These are phyloP conservation scores for Phytophthora multivora DNA, from an alignment of 352 stramenopile genomes.

Conservation along the genomic window DNA sequence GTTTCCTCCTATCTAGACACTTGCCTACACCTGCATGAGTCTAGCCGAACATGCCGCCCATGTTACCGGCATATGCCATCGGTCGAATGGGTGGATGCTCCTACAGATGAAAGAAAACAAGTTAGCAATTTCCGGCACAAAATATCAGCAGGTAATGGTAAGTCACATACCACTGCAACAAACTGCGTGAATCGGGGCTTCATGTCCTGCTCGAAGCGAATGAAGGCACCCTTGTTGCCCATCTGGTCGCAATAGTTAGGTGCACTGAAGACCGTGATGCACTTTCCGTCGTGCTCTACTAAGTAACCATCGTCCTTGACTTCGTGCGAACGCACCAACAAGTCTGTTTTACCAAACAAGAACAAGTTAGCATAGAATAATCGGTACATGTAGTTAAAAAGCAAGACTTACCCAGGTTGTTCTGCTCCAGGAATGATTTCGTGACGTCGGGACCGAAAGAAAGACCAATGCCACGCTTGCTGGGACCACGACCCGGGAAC, in stretches of 20 bases:
- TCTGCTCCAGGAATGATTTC: conserved; percentile 94
- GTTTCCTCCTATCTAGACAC: conserved; percentile 32
- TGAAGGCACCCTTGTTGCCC: conserved; percentile 99
- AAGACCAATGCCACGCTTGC: conserved; percentile 96
- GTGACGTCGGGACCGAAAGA: conserved; percentile 99
- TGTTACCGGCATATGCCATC: conserved; percentile 91
- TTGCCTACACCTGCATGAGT: conserved; percentile 25
- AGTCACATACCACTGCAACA: conserved; percentile 83
- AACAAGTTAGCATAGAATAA: conserved; percentile 5
- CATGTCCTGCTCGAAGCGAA: conserved; percentile 96
- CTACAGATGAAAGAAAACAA: conserved; percentile 30
- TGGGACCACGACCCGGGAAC: conserved; percentile 93
- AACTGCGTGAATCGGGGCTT: conserved; percentile 97
- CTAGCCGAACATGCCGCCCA: conserved; percentile 90
- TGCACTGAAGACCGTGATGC: conserved; percentile 99
- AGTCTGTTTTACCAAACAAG: conserved; percentile 49
- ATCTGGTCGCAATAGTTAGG: conserved; percentile 99
- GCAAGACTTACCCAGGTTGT: conserved; percentile 88
- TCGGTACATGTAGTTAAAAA: not conserved
- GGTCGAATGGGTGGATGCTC: conserved; percentile 88
- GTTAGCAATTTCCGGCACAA: not conserved
- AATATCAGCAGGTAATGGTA: not conserved
- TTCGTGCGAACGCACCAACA: conserved; percentile 99
- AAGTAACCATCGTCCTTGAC: conserved; percentile 99
- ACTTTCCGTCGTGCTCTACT: conserved; percentile 99